These are phyloP conservation scores for Lasiodiplodia sp. DNA, from an alignment of 2,329 filamentous ascomycete genomes.

Conservation along the genomic window DNA sequence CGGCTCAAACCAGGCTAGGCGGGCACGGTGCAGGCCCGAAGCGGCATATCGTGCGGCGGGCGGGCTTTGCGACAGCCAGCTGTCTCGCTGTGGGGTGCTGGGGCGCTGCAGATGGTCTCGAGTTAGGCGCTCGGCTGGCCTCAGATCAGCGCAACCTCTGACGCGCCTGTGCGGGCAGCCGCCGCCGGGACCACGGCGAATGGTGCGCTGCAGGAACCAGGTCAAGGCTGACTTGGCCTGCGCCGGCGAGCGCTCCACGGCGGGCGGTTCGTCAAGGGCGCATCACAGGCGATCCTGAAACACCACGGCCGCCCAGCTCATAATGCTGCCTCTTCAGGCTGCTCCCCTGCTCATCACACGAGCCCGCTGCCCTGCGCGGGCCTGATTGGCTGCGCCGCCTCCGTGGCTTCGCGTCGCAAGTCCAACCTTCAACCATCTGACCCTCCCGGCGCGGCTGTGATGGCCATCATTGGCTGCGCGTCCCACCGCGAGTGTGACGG, in stretches of 20 bases:
- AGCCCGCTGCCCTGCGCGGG: neutral
- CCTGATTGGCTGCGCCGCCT: neutral
- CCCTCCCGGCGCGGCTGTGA: constrained; percentile 22
- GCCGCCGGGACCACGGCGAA: neutral
- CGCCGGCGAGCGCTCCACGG: neutral
- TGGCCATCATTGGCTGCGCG: constrained; percentile 18
- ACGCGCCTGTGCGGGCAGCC: constrained; percentile 2
- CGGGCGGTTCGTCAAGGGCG: constrained; percentile 14
- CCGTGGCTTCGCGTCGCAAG: neutral
- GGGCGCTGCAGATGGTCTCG: constrained; percentile 19
- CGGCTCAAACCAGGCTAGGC: constrained; percentile 26
- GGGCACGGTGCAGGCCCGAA: constrained; percentile 25
- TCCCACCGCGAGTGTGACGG: constrained; percentile 6
- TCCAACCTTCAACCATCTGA: constrained; percentile 17
- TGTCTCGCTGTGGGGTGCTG: constrained; percentile 28
- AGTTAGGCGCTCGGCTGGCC: constrained; percentile 20
- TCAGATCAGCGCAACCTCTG: constrained; percentile 24
- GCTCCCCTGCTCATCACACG: constrained; percentile 27
- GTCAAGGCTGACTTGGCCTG: neutral
- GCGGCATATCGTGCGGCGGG: constrained; percentile 27
- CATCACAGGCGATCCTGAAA: constrained; percentile 21
- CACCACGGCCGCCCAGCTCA: neutral
- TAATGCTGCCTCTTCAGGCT: constrained; percentile 24
- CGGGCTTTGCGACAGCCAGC: constrained; percentile 25
- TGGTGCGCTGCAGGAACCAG: constrained; percentile 12